Percentiles rank a stretch among this genome's conserved stretches.
phyloP scores from a whole-genome alignment of 2,329 filamentous ascomycete genomes.

The Neofusicoccum kwambonambiense region DNA sequence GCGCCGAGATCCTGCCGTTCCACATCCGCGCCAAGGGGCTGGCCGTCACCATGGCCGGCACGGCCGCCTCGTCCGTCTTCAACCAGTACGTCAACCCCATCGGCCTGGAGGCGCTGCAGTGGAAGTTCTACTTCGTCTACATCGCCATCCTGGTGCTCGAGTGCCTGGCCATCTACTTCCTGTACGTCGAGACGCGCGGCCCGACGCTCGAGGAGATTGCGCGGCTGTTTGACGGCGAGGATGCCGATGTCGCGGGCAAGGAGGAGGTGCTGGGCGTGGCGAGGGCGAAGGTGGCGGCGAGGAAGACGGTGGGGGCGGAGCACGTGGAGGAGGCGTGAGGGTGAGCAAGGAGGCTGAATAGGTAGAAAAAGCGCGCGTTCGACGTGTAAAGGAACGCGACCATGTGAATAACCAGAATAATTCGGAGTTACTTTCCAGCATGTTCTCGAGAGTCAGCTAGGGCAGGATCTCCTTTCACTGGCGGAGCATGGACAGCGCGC shows the following conservation, averaged over 20 bases:
- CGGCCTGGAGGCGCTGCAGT: conserved; percentile 35
- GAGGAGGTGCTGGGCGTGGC: not conserved
- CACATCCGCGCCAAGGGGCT: conserved; percentile 46
- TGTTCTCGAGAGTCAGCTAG: no score
- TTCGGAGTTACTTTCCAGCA: no score
- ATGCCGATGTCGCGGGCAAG: conserved; percentile 27
- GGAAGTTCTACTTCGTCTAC: conserved; percentile 43
- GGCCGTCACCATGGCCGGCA: conserved; percentile 45
- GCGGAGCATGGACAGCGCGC: conserved; percentile 20
- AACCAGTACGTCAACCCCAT: conserved; percentile 48
- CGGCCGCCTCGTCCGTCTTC: conserved; percentile 46
- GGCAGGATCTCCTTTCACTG: not conserved
- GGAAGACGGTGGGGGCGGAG: conserved; percentile 26
- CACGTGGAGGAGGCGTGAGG: conserved; percentile 1
- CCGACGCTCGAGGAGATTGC: conserved; percentile 48
- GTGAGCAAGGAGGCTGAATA: not conserved
- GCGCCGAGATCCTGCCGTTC: conserved; percentile 49
- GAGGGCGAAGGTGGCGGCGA: not conserved
- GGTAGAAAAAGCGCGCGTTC: no score
- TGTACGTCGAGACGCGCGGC: conserved; percentile 38
- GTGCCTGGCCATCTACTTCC: conserved; percentile 37
- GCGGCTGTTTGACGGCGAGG: conserved; percentile 41
- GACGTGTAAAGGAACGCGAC: no score
- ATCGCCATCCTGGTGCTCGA: conserved; percentile 44
- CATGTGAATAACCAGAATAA: no score